These are phyloP conservation scores for Oxyria digyna DNA, from an alignment of 148 eudicot species.

Conservation along the genomic window DNA sequence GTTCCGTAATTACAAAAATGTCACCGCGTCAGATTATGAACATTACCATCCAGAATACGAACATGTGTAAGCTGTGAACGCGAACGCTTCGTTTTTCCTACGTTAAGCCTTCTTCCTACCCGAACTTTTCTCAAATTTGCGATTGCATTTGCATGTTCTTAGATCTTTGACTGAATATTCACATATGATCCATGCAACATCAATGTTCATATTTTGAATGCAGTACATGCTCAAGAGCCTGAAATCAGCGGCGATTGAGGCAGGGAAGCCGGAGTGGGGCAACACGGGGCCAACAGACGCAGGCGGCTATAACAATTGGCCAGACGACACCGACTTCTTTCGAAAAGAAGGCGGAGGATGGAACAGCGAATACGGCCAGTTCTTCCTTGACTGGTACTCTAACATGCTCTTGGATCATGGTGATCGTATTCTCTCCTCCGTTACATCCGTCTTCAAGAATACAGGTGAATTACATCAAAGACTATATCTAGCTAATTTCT, in stretches of 20 bases:
- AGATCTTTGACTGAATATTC: too few species aligned
- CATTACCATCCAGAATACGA: too few species aligned
- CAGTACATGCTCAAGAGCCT: constrained; percentile 60
- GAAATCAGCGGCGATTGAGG: constrained; percentile 49
- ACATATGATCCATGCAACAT: too few species aligned
- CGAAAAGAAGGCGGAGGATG: constrained; percentile 53
- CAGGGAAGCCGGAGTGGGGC: constrained; percentile 82
- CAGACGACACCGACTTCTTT: constrained; percentile 75
- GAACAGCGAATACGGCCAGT: constrained; percentile 40
- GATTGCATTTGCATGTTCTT: too few species aligned
- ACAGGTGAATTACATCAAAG: constrained; percentile 14
- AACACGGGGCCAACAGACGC: constrained; percentile 67
- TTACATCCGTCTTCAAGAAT: constrained; percentile 29
- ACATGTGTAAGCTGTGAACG: too few species aligned
- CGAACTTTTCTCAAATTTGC: too few species aligned
- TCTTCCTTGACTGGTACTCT: constrained; percentile 88
- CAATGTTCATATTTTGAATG: background rate
- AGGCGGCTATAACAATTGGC: constrained; percentile 72
- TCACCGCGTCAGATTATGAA: too few species aligned
- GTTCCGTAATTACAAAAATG: too few species aligned
- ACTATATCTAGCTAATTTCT: too few species aligned
- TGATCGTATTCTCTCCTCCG: constrained; percentile 58
- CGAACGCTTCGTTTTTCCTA: too few species aligned
- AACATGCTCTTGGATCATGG: constrained; percentile 60
- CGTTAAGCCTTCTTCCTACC: too few species aligned